Conservation (phyloP, 2,329 filamentous ascomycete genomes). For the Pseudogymnoascus sp. region DNA sequence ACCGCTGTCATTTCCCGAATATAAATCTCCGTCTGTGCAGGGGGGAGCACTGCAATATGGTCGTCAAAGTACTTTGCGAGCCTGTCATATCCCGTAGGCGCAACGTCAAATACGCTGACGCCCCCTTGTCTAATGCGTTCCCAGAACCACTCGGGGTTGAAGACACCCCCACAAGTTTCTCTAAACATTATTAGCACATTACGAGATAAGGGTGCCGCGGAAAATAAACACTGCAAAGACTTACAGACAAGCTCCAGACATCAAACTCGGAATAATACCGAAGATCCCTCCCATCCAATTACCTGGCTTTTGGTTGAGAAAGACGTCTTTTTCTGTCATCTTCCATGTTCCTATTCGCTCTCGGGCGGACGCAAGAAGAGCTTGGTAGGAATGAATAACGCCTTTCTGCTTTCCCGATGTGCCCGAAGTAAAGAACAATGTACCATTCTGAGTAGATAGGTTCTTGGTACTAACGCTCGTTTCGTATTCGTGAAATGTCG, state of each 20-base stretch:
- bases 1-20: conserved; percentile 16
- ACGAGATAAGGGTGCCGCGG: neutral
- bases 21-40: conserved; percentile 15
- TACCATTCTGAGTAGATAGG: conserved; percentile 12
- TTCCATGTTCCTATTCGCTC: conserved; percentile 19
- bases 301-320: conserved; percentile 17
- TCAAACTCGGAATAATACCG: conserved; percentile 19
- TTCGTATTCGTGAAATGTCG: conserved; percentile 10
- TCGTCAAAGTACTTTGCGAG: conserved; percentile 20
- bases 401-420: conserved; percentile 19
- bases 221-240: conserved; percentile 1
- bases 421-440: conserved; percentile 19
- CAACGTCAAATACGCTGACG: conserved; percentile 17
- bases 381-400: conserved; percentile 17
- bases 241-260: conserved; percentile 20
- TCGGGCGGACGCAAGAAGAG: conserved; percentile 19
- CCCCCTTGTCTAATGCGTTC: conserved; percentile 18
- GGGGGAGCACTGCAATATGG: conserved; percentile 17
- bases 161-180: conserved; percentile 16
- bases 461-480: neutral
- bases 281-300: conserved; percentile 20
- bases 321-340: conserved; percentile 17
- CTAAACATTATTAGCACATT: conserved; percentile 11
- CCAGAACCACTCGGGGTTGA: conserved; percentile 19
- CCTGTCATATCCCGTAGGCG: conserved; percentile 17